Evolutionary conservation across 2,329 filamentous ascomycete species (phyloP), one percentile per base, ranked within the genome.

Genomic region (Fusarium goolgardi): DNA sequence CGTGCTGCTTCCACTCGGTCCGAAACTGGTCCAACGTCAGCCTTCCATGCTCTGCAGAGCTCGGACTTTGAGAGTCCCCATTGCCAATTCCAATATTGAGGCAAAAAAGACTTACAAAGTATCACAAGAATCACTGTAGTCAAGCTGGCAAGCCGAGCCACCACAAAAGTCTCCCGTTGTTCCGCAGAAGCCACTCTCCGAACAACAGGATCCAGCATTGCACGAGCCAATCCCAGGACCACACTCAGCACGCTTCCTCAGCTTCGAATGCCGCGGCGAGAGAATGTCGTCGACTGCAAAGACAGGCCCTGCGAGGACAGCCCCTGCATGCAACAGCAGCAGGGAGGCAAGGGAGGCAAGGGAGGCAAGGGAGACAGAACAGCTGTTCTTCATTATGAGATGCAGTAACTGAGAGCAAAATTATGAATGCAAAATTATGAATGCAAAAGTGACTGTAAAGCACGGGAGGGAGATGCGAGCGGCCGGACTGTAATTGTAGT

Each of bases 61-160:
- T 35, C 31, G 53, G 44, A 35, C 20, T 51, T 25, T 21, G 23
- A 6, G 12, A 18, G 7, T 23, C 6, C 29, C 29, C 31, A n/a
- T 10, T 39, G 20, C 18, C 23, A 45, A 21, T n/a, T 27, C 7
- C 37, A 43, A 51, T 20, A 9, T 45, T 39, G 46, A 50, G 32
- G 32, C 21, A 25, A 41, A 27, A 27, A n/a, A 59, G 23, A 74
- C 80, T 77, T 71, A 81, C 79, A 80, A 77, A 63, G 79, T 79
- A 62, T 81, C 78, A 75, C 80, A 81, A 39, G 75, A 72, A 55
- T 80, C 77, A 59, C 79, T 78, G 67, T 78, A 81, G 13, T 77
- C 75, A 37, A 81, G 68, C 60, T 80, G 80, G 59, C 80, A 81
- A 41, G 73, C 71, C 6, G 78, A 79, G 31, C 79, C 79, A 44